phyloP scores from a whole-genome alignment of 140 eudicot species.

The Eryngium alpinum region DNA sequence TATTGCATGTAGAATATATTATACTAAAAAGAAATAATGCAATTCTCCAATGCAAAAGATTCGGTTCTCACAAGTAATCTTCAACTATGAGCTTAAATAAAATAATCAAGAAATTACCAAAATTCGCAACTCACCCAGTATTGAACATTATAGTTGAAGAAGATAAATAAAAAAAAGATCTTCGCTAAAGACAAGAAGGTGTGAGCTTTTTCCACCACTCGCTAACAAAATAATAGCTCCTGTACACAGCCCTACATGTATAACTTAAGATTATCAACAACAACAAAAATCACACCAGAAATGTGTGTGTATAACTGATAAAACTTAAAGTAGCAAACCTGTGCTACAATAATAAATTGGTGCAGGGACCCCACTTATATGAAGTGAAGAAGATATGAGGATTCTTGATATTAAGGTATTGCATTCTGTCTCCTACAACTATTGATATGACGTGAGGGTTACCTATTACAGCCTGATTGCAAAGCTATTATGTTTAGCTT shows the following conservation, averaged over 20 bases:
- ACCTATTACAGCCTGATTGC: not conserved
- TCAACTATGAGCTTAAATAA: too few relatives aligned
- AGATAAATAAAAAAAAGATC: conserved; percentile 75
- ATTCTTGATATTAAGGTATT: too few relatives aligned
- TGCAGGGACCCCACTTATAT: too few relatives aligned
- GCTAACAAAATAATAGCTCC: conserved; percentile 59
- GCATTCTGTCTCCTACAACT: not conserved
- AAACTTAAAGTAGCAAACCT: not conserved
- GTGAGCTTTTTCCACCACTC: conserved; percentile 65
- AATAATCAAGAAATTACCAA: not conserved
- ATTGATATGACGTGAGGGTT: not conserved
- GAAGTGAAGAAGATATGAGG: too few relatives aligned
- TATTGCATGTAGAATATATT: not conserved
- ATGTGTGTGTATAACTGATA: not conserved
- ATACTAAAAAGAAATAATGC: not conserved
- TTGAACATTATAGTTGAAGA: conserved; percentile 72
- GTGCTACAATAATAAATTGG: too few relatives aligned
- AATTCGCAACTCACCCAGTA: conserved; percentile 46
- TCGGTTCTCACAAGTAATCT: not conserved
- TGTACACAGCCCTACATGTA: conserved; percentile 44
- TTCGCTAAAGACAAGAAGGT: conserved; percentile 63
- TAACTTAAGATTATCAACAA: not conserved
- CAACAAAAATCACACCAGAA: not conserved
- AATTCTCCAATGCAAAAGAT: not conserved
- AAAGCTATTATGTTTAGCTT: conserved; percentile 26